These are phyloP conservation scores for Xanthoconium stramineum DNA, from an alignment of 768 basidiomycete species.

Conservation along the genomic window DNA sequence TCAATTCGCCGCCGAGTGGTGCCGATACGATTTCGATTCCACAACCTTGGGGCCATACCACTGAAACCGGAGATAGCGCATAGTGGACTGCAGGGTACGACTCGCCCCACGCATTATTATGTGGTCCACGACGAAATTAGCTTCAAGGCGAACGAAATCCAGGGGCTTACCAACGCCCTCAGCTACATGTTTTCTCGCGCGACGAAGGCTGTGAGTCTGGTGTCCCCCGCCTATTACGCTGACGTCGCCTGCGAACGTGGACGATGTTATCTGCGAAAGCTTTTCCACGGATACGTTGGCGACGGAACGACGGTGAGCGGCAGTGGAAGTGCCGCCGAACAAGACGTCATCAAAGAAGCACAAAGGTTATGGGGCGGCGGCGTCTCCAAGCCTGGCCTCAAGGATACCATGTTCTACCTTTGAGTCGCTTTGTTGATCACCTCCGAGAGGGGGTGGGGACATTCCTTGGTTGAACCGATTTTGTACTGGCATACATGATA, in stretches of 20 bases:
- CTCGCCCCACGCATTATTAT: constrained; percentile 54
- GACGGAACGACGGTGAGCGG: constrained; percentile 29
- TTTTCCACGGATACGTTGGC: constrained; percentile 37
- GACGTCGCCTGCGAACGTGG: constrained; percentile 54
- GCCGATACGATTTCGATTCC: constrained; percentile 51
- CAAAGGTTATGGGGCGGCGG: constrained; percentile 52
- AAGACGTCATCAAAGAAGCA: constrained; percentile 55
- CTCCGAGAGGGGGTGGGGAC: neutral
- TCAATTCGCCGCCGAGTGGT: too few relatives aligned
- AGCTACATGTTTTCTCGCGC: constrained; percentile 58
- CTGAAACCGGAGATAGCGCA: constrained; percentile 30
- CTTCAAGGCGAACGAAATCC: constrained; percentile 47
- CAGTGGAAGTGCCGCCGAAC: constrained; percentile 38
- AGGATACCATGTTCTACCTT: constrained; percentile 78
- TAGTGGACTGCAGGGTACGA: constrained; percentile 46
- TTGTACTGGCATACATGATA: neutral
- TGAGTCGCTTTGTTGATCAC: constrained; percentile 25
- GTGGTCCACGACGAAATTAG: constrained; percentile 53
- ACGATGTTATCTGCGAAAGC: constrained; percentile 48
- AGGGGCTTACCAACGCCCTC: constrained; percentile 52
- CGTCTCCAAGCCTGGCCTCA: constrained; percentile 46
- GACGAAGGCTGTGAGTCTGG: constrained; percentile 44
- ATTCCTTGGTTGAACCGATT: neutral
- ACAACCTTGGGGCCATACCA: neutral
- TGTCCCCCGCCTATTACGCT: constrained; percentile 40